Conservation (phyloP, 768 basidiomycete genomes). For the Royoungia palumana region DNA sequence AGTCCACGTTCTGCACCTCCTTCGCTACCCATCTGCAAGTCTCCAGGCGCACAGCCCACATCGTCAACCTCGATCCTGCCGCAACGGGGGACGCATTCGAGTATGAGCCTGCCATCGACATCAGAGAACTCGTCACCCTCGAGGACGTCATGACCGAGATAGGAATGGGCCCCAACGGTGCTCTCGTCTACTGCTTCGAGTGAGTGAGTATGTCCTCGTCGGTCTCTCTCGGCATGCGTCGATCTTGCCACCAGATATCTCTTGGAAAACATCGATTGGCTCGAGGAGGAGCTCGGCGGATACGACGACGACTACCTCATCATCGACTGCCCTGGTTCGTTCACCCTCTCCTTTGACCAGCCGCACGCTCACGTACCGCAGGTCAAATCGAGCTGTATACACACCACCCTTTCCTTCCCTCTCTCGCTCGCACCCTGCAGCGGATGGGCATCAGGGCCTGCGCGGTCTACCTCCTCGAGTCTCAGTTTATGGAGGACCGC, state of each 20-base stretch:
- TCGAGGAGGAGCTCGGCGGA: constrained; percentile 92
- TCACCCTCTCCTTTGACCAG: background rate
- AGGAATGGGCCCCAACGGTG: constrained; percentile 95
- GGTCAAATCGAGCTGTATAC: constrained; percentile 99
- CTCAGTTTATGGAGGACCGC: constrained; percentile 99
- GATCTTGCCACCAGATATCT: constrained; percentile 66
- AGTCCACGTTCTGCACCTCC: constrained; percentile 88
- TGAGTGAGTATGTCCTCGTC: constrained; percentile 58
- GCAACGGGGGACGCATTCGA: constrained; percentile 85
- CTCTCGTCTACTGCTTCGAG: constrained; percentile 98
- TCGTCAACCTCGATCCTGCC: constrained; percentile 97
- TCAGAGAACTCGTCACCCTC: constrained; percentile 85
- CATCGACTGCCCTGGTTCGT: constrained; percentile 83
- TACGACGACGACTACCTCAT: constrained; percentile 96
- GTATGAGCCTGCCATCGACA: constrained; percentile 90
- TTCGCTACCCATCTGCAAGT: constrained; percentile 86
- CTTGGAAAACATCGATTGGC: constrained; percentile 96
- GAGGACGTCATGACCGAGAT: constrained; percentile 97
- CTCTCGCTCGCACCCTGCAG: constrained; percentile 72
- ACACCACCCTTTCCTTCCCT: constrained; percentile 94
- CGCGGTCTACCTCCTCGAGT: constrained; percentile 91
- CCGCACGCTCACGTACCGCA: constrained; percentile 28
- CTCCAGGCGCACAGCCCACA: constrained; percentile 79
- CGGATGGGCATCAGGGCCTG: constrained; percentile 82
- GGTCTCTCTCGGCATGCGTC: background rate